phyloP scores from a whole-genome alignment of 1,284 basidiomycete species.

The Heterobasidion irregulare region DNA sequence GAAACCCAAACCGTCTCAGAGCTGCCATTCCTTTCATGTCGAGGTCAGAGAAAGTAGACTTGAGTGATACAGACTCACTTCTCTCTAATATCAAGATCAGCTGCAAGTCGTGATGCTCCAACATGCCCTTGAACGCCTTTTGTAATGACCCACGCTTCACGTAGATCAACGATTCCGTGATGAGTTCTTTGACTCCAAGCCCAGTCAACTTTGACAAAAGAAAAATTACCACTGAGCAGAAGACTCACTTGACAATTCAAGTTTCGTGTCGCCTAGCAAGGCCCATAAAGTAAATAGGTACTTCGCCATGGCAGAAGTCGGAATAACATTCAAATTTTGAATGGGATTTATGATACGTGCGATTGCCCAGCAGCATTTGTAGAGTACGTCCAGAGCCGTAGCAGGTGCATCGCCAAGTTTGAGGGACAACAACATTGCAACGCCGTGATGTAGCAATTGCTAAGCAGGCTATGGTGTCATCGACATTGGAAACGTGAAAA shows the following conservation, averaged over 20 bases:
- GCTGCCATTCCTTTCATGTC: background rate
- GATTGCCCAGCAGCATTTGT: conserved; percentile 12
- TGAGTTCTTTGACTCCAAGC: conserved; percentile 28
- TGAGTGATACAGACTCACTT: background rate
- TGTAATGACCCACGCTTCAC: conserved; percentile 8
- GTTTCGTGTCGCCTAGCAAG: conserved; percentile 1
- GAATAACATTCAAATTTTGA: conserved; percentile 2
- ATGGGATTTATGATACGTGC: conserved; percentile 11
- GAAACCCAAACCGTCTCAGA: background rate
- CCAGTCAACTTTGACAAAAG: background rate
- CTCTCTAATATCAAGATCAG: conserved; percentile 12
- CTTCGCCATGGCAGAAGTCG: background rate
- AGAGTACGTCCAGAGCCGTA: conserved; percentile 1
- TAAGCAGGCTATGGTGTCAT: background rate
- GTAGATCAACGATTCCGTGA: conserved; percentile 28
- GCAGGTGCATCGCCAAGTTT: background rate
- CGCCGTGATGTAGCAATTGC: conserved; percentile 9
- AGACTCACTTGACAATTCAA: background rate
- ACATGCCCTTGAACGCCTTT: conserved; percentile 5
- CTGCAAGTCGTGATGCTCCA: conserved; percentile 8
- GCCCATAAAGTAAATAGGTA: conserved; percentile 12
- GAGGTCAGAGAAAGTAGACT: background rate
- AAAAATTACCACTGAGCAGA: background rate
- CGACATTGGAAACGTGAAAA: background rate
- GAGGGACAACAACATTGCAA: background rate